Conservation (phyloP, 768 basidiomycete genomes). For the Serendipita sp. region DNA sequence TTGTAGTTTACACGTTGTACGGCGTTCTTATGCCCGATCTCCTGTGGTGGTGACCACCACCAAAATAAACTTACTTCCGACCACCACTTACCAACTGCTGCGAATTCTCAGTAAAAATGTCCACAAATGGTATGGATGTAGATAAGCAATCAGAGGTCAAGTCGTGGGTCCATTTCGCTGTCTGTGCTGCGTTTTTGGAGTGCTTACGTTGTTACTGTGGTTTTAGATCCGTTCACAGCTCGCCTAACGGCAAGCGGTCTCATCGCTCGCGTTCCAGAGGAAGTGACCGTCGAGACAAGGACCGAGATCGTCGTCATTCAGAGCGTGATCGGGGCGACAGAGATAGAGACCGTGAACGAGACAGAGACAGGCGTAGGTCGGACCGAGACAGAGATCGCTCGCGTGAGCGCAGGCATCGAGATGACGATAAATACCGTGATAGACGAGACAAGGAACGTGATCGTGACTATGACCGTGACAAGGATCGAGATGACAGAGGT, state of each 20-base stretch:
- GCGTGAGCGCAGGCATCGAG: slow-evolving; percentile 13
- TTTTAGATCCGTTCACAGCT: slow-evolving; percentile 64
- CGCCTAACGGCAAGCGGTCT: slow-evolving; percentile 53
- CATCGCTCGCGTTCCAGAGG: slow-evolving; percentile 60
- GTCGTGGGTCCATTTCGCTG: slow-evolving; percentile 31
- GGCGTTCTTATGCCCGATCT: too few relatives aligned
- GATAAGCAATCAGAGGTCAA: slow-evolving; percentile 18
- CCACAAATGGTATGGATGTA: slow-evolving; percentile 4
- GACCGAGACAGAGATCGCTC: slow-evolving; percentile 33
- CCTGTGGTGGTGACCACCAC: too few relatives aligned
- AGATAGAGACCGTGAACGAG: slow-evolving; percentile 32
- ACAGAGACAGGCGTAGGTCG: slow-evolving; percentile 24
- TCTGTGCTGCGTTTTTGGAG: slow-evolving; percentile 8
- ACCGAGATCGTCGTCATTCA: slow-evolving; percentile 35
- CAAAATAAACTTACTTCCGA: too few relatives aligned
- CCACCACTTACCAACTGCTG: too few relatives aligned
- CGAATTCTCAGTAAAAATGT: not conserved
- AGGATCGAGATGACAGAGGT: slow-evolving; percentile 36
- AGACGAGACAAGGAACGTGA: slow-evolving; percentile 27
- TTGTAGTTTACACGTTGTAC: too few relatives aligned
- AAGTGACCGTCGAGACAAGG: slow-evolving; percentile 38
- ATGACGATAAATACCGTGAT: slow-evolving; percentile 13
- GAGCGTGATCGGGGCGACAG: slow-evolving; percentile 38
- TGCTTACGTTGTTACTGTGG: slow-evolving; percentile 27
- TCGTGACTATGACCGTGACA: slow-evolving; percentile 24